These are phyloP conservation scores for Phytophthora tentaculata DNA, from an alignment of 352 stramenopile species.

Conservation along the genomic window DNA sequence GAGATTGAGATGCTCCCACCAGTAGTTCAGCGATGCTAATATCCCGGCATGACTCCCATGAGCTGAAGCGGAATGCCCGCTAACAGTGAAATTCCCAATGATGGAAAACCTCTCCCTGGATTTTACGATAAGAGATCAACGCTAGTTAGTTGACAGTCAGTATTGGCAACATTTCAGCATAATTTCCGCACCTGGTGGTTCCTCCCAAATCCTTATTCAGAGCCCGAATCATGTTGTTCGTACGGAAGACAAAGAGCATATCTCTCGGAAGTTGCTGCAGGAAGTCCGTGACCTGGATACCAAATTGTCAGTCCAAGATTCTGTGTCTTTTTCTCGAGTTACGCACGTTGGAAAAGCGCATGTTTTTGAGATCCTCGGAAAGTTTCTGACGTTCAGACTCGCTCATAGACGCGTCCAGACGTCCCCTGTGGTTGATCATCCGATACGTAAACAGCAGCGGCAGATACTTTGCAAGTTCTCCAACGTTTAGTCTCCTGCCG, in stretches of 20 bases:
- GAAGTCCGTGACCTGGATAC: slow-evolving; percentile 72
- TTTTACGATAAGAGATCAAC: no score
- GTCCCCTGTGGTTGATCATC: slow-evolving; percentile 61
- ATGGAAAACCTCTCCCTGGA: slow-evolving; percentile 75
- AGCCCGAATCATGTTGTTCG: slow-evolving; percentile 91
- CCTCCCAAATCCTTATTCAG: slow-evolving; percentile 91
- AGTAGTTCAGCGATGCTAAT: slow-evolving; percentile 48
- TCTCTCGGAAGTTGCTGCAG: slow-evolving; percentile 87
- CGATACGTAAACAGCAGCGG: slow-evolving; percentile 91
- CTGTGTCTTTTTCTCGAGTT: background rate
- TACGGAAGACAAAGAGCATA: slow-evolving; percentile 92
- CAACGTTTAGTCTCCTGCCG: slow-evolving; percentile 59
- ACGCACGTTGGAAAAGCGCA: slow-evolving; percentile 74
- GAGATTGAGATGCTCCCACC: slow-evolving; percentile 74
- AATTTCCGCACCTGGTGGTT: slow-evolving; percentile 56
- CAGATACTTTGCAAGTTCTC: slow-evolving; percentile 68
- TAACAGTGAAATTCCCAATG: slow-evolving; percentile 76
- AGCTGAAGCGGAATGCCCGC: slow-evolving; percentile 58
- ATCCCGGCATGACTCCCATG: slow-evolving; percentile 11
- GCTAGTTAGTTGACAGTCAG: slow-evolving; percentile 8
- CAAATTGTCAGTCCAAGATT: slow-evolving; percentile 14
- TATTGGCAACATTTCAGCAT: background rate
- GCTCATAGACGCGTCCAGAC: slow-evolving; percentile 70
- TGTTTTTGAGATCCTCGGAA: slow-evolving; percentile 58
- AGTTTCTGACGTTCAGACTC: slow-evolving; percentile 71